Evolutionary conservation across 2,329 filamentous ascomycete genomes (phyloP).

Genomic region (Aspergillus floridensis): DNA sequence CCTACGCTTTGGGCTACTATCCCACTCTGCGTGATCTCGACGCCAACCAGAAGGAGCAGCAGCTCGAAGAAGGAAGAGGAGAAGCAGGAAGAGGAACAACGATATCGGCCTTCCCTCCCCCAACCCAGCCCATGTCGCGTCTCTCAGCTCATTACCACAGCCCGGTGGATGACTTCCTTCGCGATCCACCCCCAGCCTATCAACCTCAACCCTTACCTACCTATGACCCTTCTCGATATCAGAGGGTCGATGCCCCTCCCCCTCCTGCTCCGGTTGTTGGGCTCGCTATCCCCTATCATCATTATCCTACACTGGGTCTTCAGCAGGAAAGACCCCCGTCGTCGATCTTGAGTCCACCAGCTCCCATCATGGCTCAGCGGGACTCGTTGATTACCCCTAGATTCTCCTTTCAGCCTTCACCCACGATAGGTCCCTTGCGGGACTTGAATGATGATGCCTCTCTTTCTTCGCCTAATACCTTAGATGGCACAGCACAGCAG

Average conservation of each 20-base stretch:
- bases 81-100: background rate
- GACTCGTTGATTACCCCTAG: background rate
- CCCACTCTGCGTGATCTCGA: background rate
- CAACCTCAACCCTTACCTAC: slow-evolving; percentile 27
- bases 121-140: background rate
- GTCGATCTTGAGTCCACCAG: background rate
- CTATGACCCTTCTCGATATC: slow-evolving; percentile 37
- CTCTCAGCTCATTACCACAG: background rate
- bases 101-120: background rate
- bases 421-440: background rate
- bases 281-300: slow-evolving; percentile 1
- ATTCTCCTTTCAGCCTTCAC: background rate
- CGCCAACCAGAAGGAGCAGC: background rate
- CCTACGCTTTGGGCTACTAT: background rate
- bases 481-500: background rate
- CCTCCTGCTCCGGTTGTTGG: background rate
- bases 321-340: background rate
- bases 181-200: slow-evolving; percentile 28
- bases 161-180: background rate
- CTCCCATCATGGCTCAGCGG: background rate
- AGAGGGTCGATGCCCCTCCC: slow-evolving; percentile 4
- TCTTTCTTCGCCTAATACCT: background rate
- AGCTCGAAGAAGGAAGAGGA: background rate
- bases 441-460: background rate
- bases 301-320: background rate